Base-by-base conservation (phyloP, 2,329 filamentous ascomycete species). In the Exophiala spinifera region DNA sequence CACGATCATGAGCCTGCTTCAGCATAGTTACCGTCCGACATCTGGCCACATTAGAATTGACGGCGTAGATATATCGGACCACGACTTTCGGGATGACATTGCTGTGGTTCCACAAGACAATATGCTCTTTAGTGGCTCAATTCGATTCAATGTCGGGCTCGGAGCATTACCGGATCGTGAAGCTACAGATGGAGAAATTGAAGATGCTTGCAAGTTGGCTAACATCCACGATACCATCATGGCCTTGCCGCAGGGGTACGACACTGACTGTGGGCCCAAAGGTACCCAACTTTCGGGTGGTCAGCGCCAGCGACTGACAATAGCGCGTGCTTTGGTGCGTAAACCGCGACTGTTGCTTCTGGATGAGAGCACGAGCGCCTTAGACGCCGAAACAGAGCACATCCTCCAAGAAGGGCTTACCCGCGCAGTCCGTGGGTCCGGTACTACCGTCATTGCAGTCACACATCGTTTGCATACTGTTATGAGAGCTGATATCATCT, bases 81-180 rank as follows among this genome's bases (percentile, higher is more conserved):
- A 95, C 66, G 89, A 90, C 50, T 96, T 96, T 74, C 86, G 92
- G 45, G 84, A 81, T 19, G 83, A 85, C 68, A 81, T 97, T 59
- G 87, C 91, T 0, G 84, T 97, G 8, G 92, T 97, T 8, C 90
- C 87, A 34, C 94, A 97, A 68, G 92, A 97, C 68, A 91, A 91
- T 0, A 95, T 91, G 0, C 75, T 97, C 0, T 97, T 96, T 72
- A 90, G 95, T 69, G 92, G 92, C 40, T 91, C 87, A 0, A 88
- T 97, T 65, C 81, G 80, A 60, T 91, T 96, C 40, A 97, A 97
- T 67, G 89, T 97, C 60, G 73, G 95, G 3, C 81, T 97, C 1
- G 90, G 91, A 33, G 83, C 84, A 33, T 21, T 47, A 34, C 50
- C 52, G 40, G 76, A 86, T 6, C 75, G 79, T 13, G 82, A 86